phyloP scores from a whole-genome alignment of 2,329 filamentous ascomycete genomes.

The Gnomoniopsis sp. region DNA sequence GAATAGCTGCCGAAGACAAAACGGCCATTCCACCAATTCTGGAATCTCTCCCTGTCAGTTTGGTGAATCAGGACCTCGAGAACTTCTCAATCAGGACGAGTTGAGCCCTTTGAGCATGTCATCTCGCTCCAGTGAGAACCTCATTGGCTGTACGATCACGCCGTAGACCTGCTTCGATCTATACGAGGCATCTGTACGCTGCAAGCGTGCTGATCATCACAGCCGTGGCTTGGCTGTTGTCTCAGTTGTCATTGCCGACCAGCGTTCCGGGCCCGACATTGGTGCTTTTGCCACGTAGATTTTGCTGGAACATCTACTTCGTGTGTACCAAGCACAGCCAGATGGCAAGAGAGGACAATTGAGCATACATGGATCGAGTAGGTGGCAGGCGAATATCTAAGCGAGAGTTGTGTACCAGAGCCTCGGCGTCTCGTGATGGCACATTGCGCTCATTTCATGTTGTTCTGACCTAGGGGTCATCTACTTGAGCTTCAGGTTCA shows the following conservation, averaged over 20 bases:
- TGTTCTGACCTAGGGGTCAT: background rate
- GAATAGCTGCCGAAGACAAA: background rate
- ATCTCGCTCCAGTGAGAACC: conserved; percentile 13
- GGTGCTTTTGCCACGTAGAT: background rate
- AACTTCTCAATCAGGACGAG: conserved; percentile 11
- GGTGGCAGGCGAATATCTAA: background rate
- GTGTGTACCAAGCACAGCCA: background rate
- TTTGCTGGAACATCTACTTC: background rate
- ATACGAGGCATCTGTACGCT: conserved; percentile 19
- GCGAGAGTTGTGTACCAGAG: background rate
- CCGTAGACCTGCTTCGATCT: conserved; percentile 10
- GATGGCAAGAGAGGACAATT: background rate
- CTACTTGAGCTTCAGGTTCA: background rate
- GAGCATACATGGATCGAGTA: background rate
- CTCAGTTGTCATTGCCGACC: conserved; percentile 11
- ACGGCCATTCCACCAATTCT: background rate
- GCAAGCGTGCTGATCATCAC: conserved; percentile 14
- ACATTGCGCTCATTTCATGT: background rate
- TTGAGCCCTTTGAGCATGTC: conserved; percentile 14
- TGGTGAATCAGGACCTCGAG: background rate
- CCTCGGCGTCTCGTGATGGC: background rate
- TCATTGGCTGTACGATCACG: conserved; percentile 10
- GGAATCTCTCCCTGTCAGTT: background rate
- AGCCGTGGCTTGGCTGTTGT: conserved; percentile 17
- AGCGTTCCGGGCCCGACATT: background rate